Evolutionary conservation across 2,329 filamentous ascomycete genomes (phyloP).

Genomic region (Fusarium globosum): DNA sequence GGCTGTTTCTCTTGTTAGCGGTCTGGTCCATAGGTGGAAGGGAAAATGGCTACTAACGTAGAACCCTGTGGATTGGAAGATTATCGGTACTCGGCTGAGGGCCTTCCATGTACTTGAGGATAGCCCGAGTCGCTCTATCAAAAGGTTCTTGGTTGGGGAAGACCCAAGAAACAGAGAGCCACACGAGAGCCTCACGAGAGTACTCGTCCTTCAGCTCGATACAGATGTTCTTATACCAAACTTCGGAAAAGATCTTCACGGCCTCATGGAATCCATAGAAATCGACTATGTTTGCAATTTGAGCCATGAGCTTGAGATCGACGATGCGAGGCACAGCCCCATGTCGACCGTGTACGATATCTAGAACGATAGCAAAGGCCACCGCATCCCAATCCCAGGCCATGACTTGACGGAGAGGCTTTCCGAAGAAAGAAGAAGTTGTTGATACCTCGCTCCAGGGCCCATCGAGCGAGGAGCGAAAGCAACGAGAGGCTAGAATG

Average conservation of each 20-base stretch:
- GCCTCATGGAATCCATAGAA: constrained; percentile 12
- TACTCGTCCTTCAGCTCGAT: background rate
- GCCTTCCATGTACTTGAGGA: background rate
- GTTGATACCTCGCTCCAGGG: background rate
- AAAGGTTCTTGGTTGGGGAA: rapidly evolving
- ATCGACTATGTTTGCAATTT: constrained; percentile 4
- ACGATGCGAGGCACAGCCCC: background rate
- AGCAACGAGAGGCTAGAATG: background rate
- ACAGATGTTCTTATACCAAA: background rate
- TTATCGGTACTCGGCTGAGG: background rate
- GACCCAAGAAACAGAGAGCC: background rate
- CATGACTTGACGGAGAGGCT: background rate
- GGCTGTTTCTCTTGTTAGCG: background rate
- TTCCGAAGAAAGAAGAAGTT: background rate
- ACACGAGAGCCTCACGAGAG: background rate
- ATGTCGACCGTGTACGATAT: constrained; percentile 3
- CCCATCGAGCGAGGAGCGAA: background rate
- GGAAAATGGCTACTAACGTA: background rate
- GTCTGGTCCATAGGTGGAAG: background rate
- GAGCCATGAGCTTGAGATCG: background rate
- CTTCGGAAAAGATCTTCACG: background rate
- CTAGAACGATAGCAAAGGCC: background rate
- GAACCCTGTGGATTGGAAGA: background rate
- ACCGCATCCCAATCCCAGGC: background rate
- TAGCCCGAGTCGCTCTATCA: rapidly evolving